Evolutionary conservation across 495 filamentous ascomycete species (phyloP), one percentile per base, ranked within the genome.

Genomic region (Aspergillus asperescens): DNA sequence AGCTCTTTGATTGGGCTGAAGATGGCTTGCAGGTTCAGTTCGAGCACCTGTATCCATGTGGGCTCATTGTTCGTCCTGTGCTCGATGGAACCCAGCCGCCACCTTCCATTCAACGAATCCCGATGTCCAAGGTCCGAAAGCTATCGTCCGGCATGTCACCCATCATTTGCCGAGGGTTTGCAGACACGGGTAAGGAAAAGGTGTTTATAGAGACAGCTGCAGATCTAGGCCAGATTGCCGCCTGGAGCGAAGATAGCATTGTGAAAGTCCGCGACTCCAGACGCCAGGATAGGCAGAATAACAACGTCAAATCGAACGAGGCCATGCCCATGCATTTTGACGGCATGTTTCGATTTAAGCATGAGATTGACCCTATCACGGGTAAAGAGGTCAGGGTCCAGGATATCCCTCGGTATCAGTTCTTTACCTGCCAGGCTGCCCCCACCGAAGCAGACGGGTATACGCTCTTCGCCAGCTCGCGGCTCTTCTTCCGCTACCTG

Each of bases 281-380:
- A 58, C 4, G 65, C 63, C 41, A 57, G 55, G 6, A 65, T 60
- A 41, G 61, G 52, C 44, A 65, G 48, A 58, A 64, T 32, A 79
- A 77, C 47, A 78, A 76, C 37, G 74, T 80, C 20, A 66, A 73
- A 1, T 76, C 72, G 5, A 67, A 64, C 35, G 78, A 82, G 51
- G 70, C 68, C 29, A 79, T 81, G 77, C 76, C 78, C 4, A 77
- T 78, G 63, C 78, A 81, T 49, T 80, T 72, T 37, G 78, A 81
- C 38, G 79, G 78, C 0, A 62, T 79, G 24, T 81, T 81, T 62
- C 78, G 77, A 42, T 70, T 75, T 10, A 68, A 68, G 16, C 68
- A 72, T 22, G 44, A 67, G 27, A 62, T 55, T 0, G 61, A 71
- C 34, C 62, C 68, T 7, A 54, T 65, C 54, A 10, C 66, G 59